These are phyloP conservation scores for Tolypocladium tundrense DNA, from an alignment of 2,329 filamentous ascomycete genomes.

Conservation along the genomic window DNA sequence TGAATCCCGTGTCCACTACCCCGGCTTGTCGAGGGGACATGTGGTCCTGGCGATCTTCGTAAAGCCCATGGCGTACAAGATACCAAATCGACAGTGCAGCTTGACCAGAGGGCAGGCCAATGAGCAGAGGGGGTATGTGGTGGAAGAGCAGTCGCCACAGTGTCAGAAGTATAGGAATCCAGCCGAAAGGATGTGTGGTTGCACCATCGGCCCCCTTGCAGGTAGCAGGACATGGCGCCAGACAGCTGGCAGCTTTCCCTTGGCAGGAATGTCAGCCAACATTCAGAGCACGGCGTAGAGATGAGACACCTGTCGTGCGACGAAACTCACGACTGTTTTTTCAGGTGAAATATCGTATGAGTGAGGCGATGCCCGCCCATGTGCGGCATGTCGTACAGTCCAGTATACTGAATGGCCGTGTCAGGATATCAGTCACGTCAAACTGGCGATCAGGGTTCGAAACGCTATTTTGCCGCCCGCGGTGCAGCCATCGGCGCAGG, in stretches of 20 bases:
- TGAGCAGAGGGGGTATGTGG: background rate
- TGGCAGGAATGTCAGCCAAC: background rate
- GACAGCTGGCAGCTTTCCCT: slow-evolving; percentile 2
- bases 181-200: background rate
- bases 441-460: background rate
- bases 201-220: slow-evolving; percentile 1
- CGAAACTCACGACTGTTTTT: background rate
- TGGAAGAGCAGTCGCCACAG: background rate
- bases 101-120: background rate
- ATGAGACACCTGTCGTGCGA: slow-evolving; percentile 1
- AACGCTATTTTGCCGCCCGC: background rate
- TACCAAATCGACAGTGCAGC: background rate
- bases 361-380: background rate
- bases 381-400: background rate
- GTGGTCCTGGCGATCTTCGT: background rate
- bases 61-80: background rate
- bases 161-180: background rate
- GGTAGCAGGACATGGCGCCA: background rate
- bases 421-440: background rate
- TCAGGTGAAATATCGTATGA: background rate
- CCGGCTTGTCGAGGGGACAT: background rate
- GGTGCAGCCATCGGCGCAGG: background rate
- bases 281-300: background rate
- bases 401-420: background rate
- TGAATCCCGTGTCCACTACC: background rate